Conservation (phyloP, 2,329 filamentous ascomycete genomes). For the Fusarium circinatum region DNA sequence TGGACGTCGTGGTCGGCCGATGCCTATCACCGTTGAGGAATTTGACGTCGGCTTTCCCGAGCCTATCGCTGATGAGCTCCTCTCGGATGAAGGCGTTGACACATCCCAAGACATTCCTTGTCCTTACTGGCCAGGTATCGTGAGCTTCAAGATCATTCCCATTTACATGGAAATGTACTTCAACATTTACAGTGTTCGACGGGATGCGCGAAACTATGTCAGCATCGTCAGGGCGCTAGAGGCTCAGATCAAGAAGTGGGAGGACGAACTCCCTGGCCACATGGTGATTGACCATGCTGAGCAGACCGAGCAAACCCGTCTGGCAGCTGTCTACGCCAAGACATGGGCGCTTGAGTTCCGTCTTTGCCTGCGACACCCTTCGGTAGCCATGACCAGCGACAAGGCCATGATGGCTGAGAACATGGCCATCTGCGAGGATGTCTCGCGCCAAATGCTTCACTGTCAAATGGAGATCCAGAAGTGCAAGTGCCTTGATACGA, state of each 20-base stretch:
- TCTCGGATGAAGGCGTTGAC: conserved; percentile 72
- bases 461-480: conserved; percentile 68
- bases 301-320: conserved; percentile 54
- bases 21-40: conserved; percentile 78
- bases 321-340: conserved; percentile 66
- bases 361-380: conserved; percentile 70
- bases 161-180: conserved; percentile 79
- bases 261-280: conserved; percentile 70
- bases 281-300: conserved; percentile 60
- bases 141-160: conserved; percentile 71
- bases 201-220: conserved; percentile 71
- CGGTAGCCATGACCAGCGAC: conserved; percentile 66
- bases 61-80: conserved; percentile 74
- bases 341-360: conserved; percentile 67
- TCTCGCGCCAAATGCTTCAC: conserved; percentile 71
- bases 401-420: conserved; percentile 68
- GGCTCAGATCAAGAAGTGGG: conserved; percentile 69
- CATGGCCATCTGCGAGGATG: conserved; percentile 72
- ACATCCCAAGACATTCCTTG: conserved; percentile 67
- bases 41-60: conserved; percentile 83
- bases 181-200: conserved; percentile 77
- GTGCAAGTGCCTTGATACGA: conserved; percentile 77
- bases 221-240: conserved; percentile 73
- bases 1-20: conserved; percentile 80
- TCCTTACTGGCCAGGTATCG: conserved; percentile 73